Percentiles rank a stretch among this genome's conserved stretches.
These are phyloP conservation scores for Monilinia polystroma DNA, from an alignment of 2,329 filamentous ascomycete genomes.

Conservation along the genomic window DNA sequence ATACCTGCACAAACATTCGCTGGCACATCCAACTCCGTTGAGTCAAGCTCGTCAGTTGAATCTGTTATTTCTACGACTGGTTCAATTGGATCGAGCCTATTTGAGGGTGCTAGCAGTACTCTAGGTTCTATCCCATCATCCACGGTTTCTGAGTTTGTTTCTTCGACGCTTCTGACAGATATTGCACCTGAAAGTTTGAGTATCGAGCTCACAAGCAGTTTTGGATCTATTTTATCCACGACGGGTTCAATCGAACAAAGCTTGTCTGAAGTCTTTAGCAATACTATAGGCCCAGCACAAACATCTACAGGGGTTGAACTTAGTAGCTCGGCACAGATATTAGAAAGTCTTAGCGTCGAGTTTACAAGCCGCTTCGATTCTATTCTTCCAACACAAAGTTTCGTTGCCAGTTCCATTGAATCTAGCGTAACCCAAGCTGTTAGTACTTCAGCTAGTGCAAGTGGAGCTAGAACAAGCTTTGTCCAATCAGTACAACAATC, in stretches of 20 bases:
- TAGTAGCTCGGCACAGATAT: too few species aligned
- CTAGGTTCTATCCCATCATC: background rate
- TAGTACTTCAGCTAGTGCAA: background rate
- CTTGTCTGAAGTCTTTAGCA: background rate
- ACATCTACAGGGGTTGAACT: too few species aligned
- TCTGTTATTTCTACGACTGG: slow-evolving; percentile 1
- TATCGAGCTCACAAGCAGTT: background rate
- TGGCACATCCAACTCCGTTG: background rate
- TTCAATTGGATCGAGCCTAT: background rate
- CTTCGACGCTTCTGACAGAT: background rate
- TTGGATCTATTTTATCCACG: background rate
- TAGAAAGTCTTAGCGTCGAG: too few species aligned
- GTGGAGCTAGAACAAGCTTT: background rate
- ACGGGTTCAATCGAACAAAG: background rate
- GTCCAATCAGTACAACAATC: background rate
- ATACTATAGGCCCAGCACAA: too few species aligned
- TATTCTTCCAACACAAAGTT: background rate
- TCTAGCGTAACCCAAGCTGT: background rate
- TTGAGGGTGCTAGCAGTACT: background rate
- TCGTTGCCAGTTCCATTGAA: background rate
- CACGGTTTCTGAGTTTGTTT: background rate
- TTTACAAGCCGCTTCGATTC: too few species aligned
- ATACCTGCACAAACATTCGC: background rate
- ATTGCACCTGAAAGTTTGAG: background rate
- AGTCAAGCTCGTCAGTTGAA: background rate